Conservation (phyloP, 805 yeast species). For the Teunomyces aglyptinius region DNA sequence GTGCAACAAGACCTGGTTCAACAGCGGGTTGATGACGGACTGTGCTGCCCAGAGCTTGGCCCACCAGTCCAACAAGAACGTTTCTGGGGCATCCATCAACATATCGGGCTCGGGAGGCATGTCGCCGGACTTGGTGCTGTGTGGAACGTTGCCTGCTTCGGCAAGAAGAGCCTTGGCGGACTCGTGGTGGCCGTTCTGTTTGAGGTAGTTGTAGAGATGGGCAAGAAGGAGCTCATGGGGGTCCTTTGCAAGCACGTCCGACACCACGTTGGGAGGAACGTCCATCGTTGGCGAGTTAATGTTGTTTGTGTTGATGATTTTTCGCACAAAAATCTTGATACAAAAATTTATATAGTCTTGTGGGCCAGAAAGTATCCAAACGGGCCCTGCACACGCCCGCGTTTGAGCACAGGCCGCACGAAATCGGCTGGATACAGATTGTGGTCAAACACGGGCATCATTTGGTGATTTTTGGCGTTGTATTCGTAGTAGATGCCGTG, state of each 20-base stretch:
- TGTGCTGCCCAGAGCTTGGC: slow-evolving; percentile 49
- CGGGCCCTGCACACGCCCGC: slow-evolving; percentile 1
- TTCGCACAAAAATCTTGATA: neutral
- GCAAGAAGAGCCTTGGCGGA: slow-evolving; percentile 48
- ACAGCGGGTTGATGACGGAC: slow-evolving; percentile 37
- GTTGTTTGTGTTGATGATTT: neutral
- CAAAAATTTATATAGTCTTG: neutral
- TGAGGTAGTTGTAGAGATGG: slow-evolving; percentile 50
- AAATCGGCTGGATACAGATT: slow-evolving; percentile 26
- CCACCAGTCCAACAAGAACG: slow-evolving; percentile 60
- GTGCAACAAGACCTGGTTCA: slow-evolving; percentile 20
- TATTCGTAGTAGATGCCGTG: slow-evolving; percentile 35
- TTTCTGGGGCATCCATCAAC: slow-evolving; percentile 36
- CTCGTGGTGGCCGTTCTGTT: slow-evolving; percentile 46
- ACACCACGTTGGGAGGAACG: slow-evolving; percentile 10
- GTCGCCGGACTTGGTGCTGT: slow-evolving; percentile 6
- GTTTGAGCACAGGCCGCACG: neutral
- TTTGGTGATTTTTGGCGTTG: slow-evolving; percentile 6
- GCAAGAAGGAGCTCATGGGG: slow-evolving; percentile 51
- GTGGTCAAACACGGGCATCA: slow-evolving; percentile 28
- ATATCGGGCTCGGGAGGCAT: slow-evolving; percentile 20
- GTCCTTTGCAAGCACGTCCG: slow-evolving; percentile 34
- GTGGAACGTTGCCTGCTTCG: slow-evolving; percentile 43
- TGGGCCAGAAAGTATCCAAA: slow-evolving; percentile 8
- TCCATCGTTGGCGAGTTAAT: neutral